A percentile compares a stretch with the other conserved stretches of the same genome.
Evolutionary conservation across 352 stramenopile species (phyloP).

Genomic region (Globisporangium splendens): DNA sequence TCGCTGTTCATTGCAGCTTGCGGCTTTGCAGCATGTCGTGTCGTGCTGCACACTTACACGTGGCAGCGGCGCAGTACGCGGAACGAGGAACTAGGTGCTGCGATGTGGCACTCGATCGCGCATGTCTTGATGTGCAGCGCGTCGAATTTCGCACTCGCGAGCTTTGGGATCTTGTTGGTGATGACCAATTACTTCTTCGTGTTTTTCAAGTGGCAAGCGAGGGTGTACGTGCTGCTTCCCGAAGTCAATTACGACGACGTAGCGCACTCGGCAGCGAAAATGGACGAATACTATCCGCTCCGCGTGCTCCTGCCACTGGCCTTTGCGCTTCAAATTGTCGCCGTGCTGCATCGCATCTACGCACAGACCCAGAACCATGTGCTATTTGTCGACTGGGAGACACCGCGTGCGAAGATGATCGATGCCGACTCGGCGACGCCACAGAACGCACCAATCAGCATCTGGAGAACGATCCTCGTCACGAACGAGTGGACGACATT

Average conservation of each 20-base stretch:
- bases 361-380: constrained; percentile 79
- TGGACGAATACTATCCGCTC: constrained; percentile 89
- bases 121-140: constrained; percentile 33
- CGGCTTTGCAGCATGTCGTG: constrained; percentile 45
- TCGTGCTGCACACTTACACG: constrained; percentile 80
- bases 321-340: constrained; percentile 80
- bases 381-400: constrained; percentile 95
- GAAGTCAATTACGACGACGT: constrained; percentile 37
- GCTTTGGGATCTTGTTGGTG: constrained; percentile 63
- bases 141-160: constrained; percentile 37
- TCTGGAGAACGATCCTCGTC: constrained; percentile 93
- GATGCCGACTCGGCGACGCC: constrained; percentile 46
- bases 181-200: constrained; percentile 88
- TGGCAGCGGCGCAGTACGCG: constrained; percentile 81
- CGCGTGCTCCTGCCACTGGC: constrained; percentile 72
- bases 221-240: constrained; percentile 87
- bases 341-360: constrained; percentile 69
- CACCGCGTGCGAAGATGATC: constrained; percentile 61
- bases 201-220: constrained; percentile 93
- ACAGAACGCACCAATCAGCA: constrained; percentile 68
- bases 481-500: constrained; percentile 94
- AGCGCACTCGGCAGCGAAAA: constrained; percentile 28
- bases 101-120: constrained; percentile 43
- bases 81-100: constrained; percentile 56
- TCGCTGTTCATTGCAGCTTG: constrained; percentile 69